Evolutionary conservation across 441 rosid genomes (phyloP), one percentile per base, ranked within the genome.

Genomic region (Metrosideros polymorpha): DNA sequence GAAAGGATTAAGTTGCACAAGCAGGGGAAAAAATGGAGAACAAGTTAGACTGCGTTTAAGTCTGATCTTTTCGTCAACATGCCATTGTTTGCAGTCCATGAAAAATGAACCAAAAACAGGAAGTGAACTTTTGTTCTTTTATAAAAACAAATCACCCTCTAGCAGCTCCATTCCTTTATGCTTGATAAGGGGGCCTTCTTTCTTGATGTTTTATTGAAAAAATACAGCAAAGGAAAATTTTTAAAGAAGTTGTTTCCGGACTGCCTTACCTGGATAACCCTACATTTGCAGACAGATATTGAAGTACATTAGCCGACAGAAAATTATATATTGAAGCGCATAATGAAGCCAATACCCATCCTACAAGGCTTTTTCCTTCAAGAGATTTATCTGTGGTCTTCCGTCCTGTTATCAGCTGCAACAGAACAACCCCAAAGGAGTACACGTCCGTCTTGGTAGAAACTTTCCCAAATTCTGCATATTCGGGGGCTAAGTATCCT

Each of bases 351-450:
- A 83, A 24, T 91, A 93, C 97, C 95, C 97, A 94, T 86, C 95
- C 93, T 15, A 92, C 95, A 25, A 93, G 95, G 89, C 97, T 91
- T 87, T 85, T 91, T 55, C 92, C 95, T 86, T 89, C 93, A 25
- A 93, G 94, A 6, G 50, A 42, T 87, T 91, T 90, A 87, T 94
- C 95, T 5, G 93, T 91, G 24, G 94, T 93, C 91, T 91, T 91
- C 56, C 85, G 86, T 82, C 91, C 92, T 35, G 91, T 89, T 82
- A 91, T 89, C 30, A 91, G 85, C 82, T 84, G 61, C 57, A 55
- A 82, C 55, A 71, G 86, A 18, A 25, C 51, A 17, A 82, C 45
- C 24, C 47, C 88, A 84, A 49, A 83, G 79, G 83, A 49, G 54
- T 66, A 49, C 54, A 42, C 54, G 45, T n/a, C 39, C 6, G 57